Evolutionary conservation across 352 stramenopile genomes (phyloP).

Genomic region (Globisporangium abappressorium): DNA sequence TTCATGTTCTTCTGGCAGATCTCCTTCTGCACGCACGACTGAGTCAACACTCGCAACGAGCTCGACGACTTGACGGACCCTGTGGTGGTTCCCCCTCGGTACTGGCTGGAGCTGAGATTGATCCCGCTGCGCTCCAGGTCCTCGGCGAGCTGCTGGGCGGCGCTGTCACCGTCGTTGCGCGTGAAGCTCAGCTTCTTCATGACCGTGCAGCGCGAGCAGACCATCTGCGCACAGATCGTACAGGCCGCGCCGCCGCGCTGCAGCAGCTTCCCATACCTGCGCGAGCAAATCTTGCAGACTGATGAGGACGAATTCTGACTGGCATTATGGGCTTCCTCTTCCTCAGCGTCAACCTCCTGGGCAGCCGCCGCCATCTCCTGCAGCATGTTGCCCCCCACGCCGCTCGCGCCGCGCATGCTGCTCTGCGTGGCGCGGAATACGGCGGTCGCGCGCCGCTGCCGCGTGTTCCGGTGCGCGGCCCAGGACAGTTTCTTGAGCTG

Average conservation of each 20-base stretch:
- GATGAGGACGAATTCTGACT: background rate
- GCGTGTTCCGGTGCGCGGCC: conserved; percentile 23
- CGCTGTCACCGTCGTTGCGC: conserved; percentile 14
- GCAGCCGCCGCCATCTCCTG: conserved; percentile 23
- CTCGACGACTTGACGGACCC: conserved; percentile 9
- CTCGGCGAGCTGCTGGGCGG: background rate
- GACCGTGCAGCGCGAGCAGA: conserved; percentile 42
- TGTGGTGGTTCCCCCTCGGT: background rate
- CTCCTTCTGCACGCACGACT: conserved; percentile 18
- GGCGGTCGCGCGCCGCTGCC: conserved; percentile 20
- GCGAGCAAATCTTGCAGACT: conserved; percentile 16
- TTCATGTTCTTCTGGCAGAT: conserved; percentile 44
- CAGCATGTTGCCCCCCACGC: conserved; percentile 16
- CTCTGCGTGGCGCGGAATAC: conserved; percentile 15
- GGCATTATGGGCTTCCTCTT: background rate
- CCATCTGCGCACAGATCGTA: conserved; percentile 31
- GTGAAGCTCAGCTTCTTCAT: conserved; percentile 49
- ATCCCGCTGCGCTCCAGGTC: conserved; percentile 17
- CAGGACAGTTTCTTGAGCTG: conserved; percentile 70
- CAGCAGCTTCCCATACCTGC: conserved; percentile 23
- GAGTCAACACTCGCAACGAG: background rate
- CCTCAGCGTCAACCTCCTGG: conserved; percentile 19
- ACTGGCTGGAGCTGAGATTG: background rate
- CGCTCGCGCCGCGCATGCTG: conserved; percentile 9
- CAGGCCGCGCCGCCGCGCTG: conserved; percentile 26